Base-by-base conservation (phyloP, 73 alveolate species). In the Paramecium sonneborni region DNA sequence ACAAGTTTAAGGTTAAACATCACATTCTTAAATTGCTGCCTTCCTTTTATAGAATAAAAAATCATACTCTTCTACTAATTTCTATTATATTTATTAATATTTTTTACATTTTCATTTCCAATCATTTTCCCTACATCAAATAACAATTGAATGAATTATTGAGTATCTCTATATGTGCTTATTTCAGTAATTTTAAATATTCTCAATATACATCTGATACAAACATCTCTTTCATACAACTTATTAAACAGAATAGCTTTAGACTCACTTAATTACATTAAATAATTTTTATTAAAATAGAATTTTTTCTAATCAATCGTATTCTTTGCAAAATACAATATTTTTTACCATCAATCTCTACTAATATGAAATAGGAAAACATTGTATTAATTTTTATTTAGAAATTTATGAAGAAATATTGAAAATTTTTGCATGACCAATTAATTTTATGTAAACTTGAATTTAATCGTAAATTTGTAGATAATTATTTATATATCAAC, bases 131-230 rank as follows among this genome's bases (percentile, higher is more conserved):
- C 87, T 1, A 88, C 91, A 23, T 88, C 87, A 32, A 69, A 21
- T 32, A 88, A 37, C 26, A 88, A 88, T 67, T 67, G 30, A 11
- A 24, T 39, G 74, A 30, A 88, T 24, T 28, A 26, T 11, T 38
- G 14, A 3, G 68, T 70, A 23, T 88, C 87, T 24, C 87, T 39
- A 57, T 69, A 88, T 14, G 28, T 20, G 26, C 37, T 62, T 5
- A 44, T 46, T 32, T 88, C 85, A 14, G 79, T 88, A 41, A 88
- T 70, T 69, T 70, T 70, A 30, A 88, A 70, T 6, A 82, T 32
- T 88, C 94, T 67, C 28, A 88, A 88, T 88, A 88, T 88, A 35
- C 94, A 88, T 48, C 94, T 88, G 18, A 88, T 82, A 20, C 94
- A 88, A 70, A 76, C 74, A 88, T 62, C 85, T n/a, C 55, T 38